Evolutionary conservation across 2,329 filamentous ascomycete genomes (phyloP).

Genomic region (Colletotrichum sp.): DNA sequence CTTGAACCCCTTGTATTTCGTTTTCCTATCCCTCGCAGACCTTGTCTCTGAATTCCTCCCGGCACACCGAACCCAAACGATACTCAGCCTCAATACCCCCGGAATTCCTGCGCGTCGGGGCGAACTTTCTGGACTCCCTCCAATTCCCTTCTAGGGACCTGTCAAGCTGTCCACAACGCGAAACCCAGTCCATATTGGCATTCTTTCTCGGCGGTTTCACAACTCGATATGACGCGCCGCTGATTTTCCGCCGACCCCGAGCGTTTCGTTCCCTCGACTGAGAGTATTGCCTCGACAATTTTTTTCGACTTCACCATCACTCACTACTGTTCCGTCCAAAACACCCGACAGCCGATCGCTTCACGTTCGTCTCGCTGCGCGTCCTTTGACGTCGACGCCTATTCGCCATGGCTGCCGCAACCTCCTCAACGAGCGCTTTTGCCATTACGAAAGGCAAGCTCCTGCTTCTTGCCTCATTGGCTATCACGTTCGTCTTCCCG

Average conservation of each 20-base stretch:
- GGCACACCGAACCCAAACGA: neutral
- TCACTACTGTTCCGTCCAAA: neutral
- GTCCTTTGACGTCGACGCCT: neutral
- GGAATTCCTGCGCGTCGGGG: neutral
- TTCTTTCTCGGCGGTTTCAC: conserved; percentile 14
- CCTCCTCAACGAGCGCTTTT: conserved; percentile 24
- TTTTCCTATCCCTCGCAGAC: neutral
- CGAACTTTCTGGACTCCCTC: neutral
- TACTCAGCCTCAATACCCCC: neutral
- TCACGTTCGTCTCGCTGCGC: neutral
- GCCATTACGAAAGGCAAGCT: conserved; percentile 39
- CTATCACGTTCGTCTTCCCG: conserved; percentile 39
- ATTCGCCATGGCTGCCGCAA: conserved; percentile 19
- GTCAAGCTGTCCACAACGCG: neutral
- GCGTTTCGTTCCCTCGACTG: neutral
- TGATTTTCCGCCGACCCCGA: neutral
- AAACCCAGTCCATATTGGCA: neutral
- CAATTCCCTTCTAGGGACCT: neutral
- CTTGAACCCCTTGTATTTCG: neutral
- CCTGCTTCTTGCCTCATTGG: conserved; percentile 37
- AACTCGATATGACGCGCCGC: neutral
- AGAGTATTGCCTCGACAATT: neutral
- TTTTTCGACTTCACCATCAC: neutral
- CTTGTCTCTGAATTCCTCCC: neutral
- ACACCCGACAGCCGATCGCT: neutral